Conservation (phyloP, 441 rosid species). For the Corymbia citriodora region DNA sequence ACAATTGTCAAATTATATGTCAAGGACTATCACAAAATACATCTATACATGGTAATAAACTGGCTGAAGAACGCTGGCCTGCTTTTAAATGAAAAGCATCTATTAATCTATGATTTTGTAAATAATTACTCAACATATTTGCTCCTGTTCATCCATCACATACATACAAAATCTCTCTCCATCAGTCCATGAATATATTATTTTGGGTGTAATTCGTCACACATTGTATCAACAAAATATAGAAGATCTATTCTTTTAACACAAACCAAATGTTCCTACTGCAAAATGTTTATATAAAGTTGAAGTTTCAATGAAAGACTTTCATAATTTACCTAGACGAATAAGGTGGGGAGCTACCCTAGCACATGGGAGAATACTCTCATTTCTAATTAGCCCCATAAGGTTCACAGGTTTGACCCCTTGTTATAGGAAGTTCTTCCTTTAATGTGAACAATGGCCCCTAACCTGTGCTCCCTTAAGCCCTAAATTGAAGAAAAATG, state of each 20-base stretch:
- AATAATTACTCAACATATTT: background rate
- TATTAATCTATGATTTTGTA: background rate
- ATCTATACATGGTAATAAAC: background rate
- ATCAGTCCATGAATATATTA: background rate
- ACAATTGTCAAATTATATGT: background rate
- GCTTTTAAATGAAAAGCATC: background rate
- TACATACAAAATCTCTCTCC: background rate
- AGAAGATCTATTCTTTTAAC: background rate
- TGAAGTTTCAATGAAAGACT: background rate
- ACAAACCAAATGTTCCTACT: background rate
- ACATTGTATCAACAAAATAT: background rate
- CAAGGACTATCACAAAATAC: background rate
- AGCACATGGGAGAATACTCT: background rate
- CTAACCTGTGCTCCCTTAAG: background rate
- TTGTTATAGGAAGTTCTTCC: background rate
- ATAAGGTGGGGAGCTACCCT: background rate
- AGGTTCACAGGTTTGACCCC: background rate
- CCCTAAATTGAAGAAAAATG: background rate
- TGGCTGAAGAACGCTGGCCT: background rate
- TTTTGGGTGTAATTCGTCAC: background rate
- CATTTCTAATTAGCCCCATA: background rate
- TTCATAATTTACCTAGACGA: background rate
- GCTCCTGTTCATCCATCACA: background rate
- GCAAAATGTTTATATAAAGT: background rate
- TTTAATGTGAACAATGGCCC: background rate